Evolutionary conservation across 352 stramenopile species (phyloP).

Genomic region (Globisporangium cederbergense): DNA sequence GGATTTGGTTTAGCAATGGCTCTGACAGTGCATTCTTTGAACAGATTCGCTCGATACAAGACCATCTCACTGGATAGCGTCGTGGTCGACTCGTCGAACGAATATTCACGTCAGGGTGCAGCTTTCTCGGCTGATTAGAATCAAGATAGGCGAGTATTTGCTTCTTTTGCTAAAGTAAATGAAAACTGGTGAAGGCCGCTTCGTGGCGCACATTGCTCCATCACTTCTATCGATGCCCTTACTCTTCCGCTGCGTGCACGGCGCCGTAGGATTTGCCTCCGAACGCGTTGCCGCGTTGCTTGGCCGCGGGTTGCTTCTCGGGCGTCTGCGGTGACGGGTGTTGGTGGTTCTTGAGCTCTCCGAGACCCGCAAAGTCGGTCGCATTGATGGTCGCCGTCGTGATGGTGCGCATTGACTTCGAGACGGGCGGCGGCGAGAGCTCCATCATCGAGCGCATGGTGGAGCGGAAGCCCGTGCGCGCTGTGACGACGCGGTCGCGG

Average conservation of each 20-base stretch:
- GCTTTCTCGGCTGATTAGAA: background rate
- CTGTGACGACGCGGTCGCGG: slow-evolving; percentile 13
- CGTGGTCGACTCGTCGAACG: too few species aligned
- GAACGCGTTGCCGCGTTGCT: background rate
- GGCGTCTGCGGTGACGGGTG: too few species aligned
- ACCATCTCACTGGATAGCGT: background rate
- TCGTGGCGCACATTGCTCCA: background rate
- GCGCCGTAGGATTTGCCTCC: background rate
- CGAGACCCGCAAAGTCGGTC: background rate
- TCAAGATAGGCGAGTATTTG: background rate
- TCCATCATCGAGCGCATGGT: background rate
- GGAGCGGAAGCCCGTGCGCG: slow-evolving; percentile 2
- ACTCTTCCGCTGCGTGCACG: background rate
- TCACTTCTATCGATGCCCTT: background rate
- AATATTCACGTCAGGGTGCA: too few species aligned
- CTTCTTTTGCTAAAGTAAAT: background rate
- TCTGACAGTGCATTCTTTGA: background rate
- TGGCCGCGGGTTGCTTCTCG: background rate
- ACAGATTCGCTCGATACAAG: background rate
- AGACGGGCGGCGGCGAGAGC: background rate
- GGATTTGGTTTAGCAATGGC: background rate
- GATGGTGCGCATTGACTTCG: background rate
- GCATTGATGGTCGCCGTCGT: background rate
- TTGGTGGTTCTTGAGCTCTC: background rate
- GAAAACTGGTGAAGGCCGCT: background rate